These are phyloP conservation scores for Salvia rosmarinus DNA, from an alignment of 257 asterid species.

Conservation along the genomic window DNA sequence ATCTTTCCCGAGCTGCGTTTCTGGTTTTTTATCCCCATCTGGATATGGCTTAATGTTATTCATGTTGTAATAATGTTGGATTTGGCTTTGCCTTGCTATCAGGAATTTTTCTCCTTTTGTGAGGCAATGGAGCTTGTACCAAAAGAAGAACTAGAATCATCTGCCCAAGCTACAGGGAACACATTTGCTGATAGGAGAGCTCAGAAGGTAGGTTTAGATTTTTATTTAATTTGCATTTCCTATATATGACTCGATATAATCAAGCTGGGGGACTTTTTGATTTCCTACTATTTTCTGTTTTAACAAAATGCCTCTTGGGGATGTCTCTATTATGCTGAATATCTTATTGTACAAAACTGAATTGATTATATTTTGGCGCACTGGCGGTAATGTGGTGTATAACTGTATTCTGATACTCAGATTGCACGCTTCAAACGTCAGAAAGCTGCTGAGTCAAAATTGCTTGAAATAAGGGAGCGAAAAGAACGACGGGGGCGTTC, in stretches of 20 bases:
- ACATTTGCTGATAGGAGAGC: constrained; percentile 72
- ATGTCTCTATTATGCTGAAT: not conserved
- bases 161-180: constrained; percentile 46
- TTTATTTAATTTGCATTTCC: not conserved
- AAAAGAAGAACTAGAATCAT: constrained; percentile 66
- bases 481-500: constrained; percentile 97
- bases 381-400: not conserved
- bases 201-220: constrained; percentile 60
- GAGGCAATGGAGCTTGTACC: constrained; percentile 96
- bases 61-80: constrained; percentile 14
- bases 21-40: not conserved
- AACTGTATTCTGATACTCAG: constrained; percentile 43
- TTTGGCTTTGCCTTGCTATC: constrained; percentile 30
- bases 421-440: constrained; percentile 85
- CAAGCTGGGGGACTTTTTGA: not conserved
- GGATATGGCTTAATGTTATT: constrained; percentile 12
- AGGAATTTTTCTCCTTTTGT: constrained; percentile 89
- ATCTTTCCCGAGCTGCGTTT: not conserved
- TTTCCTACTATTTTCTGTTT: not conserved
- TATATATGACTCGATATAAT: not conserved
- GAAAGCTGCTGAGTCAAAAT: constrained; percentile 82
- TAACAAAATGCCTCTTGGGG: not conserved
- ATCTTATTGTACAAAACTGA: not conserved
- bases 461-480: constrained; percentile 84
- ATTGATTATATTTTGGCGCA: not conserved